A percentile compares a stretch with the other conserved stretches of the same genome.
Evolutionary conservation across 106 monocot species (phyloP).

Genomic region (Xerophyta viscosa): DNA sequence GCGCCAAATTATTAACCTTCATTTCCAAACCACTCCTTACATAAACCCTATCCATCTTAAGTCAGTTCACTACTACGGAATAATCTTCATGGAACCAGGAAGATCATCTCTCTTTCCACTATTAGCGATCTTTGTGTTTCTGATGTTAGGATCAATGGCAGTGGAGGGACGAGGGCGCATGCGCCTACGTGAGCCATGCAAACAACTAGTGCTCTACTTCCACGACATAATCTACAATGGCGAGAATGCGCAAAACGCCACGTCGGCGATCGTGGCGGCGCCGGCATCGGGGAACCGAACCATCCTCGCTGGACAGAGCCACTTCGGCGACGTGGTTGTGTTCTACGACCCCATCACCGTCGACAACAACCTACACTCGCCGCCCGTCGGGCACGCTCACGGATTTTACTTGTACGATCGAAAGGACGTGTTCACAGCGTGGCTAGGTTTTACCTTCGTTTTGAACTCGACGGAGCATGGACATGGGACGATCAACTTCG

Average conservation of each 20-base stretch:
- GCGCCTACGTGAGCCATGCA: too few relatives aligned
- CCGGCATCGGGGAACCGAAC: slow-evolving; percentile 39
- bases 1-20: too few relatives aligned
- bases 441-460: slow-evolving; percentile 39
- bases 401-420: slow-evolving; percentile 47
- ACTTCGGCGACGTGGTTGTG: slow-evolving; percentile 45
- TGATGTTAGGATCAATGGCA: too few relatives aligned
- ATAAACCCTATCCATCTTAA: too few relatives aligned
- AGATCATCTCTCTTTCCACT: too few relatives aligned
- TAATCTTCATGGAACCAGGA: too few relatives aligned
- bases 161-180: too few relatives aligned
- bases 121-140: too few relatives aligned
- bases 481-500: slow-evolving; percentile 31
- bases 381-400: slow-evolving; percentile 39
- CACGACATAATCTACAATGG: slow-evolving; percentile 50
- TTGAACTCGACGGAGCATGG: slow-evolving; percentile 33
- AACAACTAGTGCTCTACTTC: slow-evolving; percentile 27
- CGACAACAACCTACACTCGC: slow-evolving; percentile 44
- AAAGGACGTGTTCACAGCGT: slow-evolving; percentile 40
- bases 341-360: slow-evolving; percentile 52
- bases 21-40: too few relatives aligned
- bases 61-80: too few relatives aligned
- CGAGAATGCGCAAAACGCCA: slow-evolving; percentile 25
- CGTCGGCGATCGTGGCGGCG: slow-evolving; percentile 40
- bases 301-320: slow-evolving; percentile 3